A percentile compares a stretch with the other conserved stretches of the same genome.
phyloP scores from a whole-genome alignment of 805 yeast species.

The Clavispora carvajalis region DNA sequence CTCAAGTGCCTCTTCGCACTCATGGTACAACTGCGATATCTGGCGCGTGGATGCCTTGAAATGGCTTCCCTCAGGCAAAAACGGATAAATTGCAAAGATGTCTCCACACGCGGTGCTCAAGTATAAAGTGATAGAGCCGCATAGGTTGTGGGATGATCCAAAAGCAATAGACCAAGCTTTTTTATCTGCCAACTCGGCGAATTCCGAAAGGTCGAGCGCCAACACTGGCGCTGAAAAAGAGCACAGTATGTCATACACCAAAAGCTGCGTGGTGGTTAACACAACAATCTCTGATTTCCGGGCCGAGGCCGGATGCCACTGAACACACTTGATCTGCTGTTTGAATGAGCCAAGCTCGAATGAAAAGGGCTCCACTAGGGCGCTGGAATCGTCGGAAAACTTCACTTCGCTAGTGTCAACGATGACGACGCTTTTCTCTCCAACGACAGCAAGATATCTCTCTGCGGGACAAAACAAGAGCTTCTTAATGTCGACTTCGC shows the following conservation, averaged over 20 bases:
- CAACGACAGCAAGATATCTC: conserved; percentile 11
- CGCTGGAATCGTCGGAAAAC: conserved; percentile 1
- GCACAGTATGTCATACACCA: conserved; percentile 11
- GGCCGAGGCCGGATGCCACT: conserved; percentile 15
- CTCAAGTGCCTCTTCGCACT: conserved; percentile 5
- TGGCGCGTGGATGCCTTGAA: conserved; percentile 7
- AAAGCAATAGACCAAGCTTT: conserved; percentile 11
- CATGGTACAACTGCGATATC: conserved; percentile 6
- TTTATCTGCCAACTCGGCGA: conserved; percentile 3
- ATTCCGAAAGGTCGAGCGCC: conserved; percentile 2
- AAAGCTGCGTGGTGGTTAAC: conserved; percentile 5
- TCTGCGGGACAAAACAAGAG: conserved; percentile 8
- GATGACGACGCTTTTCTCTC: conserved; percentile 4
- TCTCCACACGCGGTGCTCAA: conserved; percentile 8
- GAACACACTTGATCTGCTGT: conserved; percentile 2
- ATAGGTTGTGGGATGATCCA: conserved; percentile 10
- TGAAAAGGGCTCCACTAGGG: conserved; percentile 2
- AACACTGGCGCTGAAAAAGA: conserved; percentile 9
- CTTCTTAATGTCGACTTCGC: conserved; percentile 1
- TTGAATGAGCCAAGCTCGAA: conserved; percentile 1
- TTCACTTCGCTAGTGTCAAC: conserved; percentile 6
- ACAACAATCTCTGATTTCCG: conserved; percentile 11
- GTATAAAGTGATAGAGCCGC: conserved; percentile 13
- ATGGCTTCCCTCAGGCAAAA: conserved; percentile 4
- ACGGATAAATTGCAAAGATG: conserved; percentile 12